Evolutionary conservation across 495 filamentous ascomycete species (phyloP).

Genomic region (Umbilicaria muhlenbergii): DNA sequence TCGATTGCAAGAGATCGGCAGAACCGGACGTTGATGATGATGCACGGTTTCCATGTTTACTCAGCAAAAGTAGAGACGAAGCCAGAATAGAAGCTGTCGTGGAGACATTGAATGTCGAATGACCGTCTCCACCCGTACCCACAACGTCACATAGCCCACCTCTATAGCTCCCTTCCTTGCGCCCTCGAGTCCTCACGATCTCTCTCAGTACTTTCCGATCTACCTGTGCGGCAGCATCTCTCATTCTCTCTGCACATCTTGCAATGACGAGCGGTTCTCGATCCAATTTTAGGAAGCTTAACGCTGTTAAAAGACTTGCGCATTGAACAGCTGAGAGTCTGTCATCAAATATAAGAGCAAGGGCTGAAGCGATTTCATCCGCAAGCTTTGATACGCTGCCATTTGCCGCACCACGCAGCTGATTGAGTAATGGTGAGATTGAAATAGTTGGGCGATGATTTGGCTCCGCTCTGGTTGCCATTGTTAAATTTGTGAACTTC

Average conservation of each 20-base stretch:
- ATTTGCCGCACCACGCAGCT: background rate
- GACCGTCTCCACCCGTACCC: conserved; percentile 89
- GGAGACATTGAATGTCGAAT: conserved; percentile 95
- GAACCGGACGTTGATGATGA: conserved; percentile 91
- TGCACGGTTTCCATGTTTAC: conserved; percentile 94
- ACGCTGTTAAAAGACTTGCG: conserved; percentile 65
- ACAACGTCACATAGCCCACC: conserved; percentile 89
- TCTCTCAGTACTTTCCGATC: conserved; percentile 41
- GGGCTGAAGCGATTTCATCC: conserved; percentile 70
- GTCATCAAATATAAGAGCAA: conserved; percentile 80
- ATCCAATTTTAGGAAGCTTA: conserved; percentile 78
- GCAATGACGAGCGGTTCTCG: conserved; percentile 65
- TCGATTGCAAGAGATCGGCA: conserved; percentile 71
- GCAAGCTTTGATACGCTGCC: conserved; percentile 18
- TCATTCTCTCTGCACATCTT: conserved; percentile 53
- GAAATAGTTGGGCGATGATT: background rate
- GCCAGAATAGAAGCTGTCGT: conserved; percentile 89
- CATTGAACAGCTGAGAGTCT: conserved; percentile 69
- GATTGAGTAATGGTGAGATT: background rate
- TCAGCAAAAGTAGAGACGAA: conserved; percentile 63
- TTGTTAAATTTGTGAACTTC: background rate
- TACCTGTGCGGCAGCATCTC: conserved; percentile 50
- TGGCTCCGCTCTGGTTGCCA: background rate
- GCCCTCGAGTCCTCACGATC: conserved; percentile 37
- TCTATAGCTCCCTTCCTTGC: conserved; percentile 50